Evolutionary conservation across 2,329 filamentous ascomycete species (phyloP), one percentile per base, ranked within the genome.

Genomic region (Trichoderma lentiforme): DNA sequence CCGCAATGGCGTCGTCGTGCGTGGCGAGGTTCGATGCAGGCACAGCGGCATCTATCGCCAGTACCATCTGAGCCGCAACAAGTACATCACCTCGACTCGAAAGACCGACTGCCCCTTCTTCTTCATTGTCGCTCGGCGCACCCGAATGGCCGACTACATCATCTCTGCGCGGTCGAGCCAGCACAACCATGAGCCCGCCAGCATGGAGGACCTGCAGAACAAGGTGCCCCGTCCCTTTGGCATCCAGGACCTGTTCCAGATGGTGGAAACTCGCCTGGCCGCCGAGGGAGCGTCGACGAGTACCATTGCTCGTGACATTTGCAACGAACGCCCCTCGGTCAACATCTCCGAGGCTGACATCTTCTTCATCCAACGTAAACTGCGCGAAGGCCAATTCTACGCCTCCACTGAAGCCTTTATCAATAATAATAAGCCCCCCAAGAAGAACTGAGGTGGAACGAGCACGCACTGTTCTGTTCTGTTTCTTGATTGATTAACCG

Each of bases 301-400:
- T 51, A 62, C 18, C 57, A 24, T 70, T 43, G 67, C 67, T 53
- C 67, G 57, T 51, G 67, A 70, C 6, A 62, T 70, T 9, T 70
- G 67, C 67, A 62, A 51, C 57, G 67, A 70, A 11, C 67, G 67
- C 9, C 67, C 67, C 39, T 36, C 67, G 5, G 36, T 70, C 67
- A 70, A 61, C 67, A 61, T 70, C 57, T 62, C 67, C 43, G 67
- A 70, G 67, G 67, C 67, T 47, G 67, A 70, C 57, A 70, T 70
- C 39, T 70, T 70, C 67, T 70, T 70, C 47, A 70, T 70, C 57
- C 67, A 70, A 70, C 67, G 67, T 70, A 70, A 70, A 70, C 57
- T 70, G 56, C 67, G 67, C n/a, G 67, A 70, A 30, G 67, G 67
- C 15, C 67, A 70, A 62, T 70, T 70, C 57, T 70, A 70, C 60